phyloP scores from a whole-genome alignment of 352 stramenopile species.

The Phytophthora megakarya region DNA sequence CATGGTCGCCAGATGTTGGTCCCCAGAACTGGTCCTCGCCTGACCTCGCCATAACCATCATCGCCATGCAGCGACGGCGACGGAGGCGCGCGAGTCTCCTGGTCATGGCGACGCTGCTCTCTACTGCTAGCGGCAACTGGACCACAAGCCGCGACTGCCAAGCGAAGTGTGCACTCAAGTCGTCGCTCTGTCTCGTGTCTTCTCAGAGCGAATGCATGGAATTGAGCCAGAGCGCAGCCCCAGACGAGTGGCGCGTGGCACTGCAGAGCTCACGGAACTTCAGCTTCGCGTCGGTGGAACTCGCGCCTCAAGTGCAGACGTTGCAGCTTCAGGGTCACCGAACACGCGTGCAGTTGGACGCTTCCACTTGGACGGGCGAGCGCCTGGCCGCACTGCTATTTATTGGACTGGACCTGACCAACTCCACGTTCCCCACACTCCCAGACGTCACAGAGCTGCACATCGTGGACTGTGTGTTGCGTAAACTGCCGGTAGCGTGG shows the following conservation, averaged over 20 bases:
- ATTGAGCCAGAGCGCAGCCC: neutral
- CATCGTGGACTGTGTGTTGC: conserved; percentile 34
- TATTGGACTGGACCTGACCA: conserved; percentile 41
- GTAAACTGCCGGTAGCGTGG: conserved; percentile 17
- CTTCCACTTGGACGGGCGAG: conserved; percentile 19
- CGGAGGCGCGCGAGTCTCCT: conserved; percentile 14
- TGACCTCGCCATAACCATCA: conserved; percentile 5
- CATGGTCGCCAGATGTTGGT: conserved; percentile 19
- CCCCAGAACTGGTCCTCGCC: conserved; percentile 20
- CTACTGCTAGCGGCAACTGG: conserved; percentile 5
- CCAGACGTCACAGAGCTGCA: conserved; percentile 32
- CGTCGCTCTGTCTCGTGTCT: conserved; percentile 13
- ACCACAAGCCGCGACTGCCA: conserved; percentile 3
- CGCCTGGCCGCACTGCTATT: conserved; percentile 33
- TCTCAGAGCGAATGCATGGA: conserved; percentile 11
- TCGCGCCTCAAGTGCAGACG: conserved; percentile 15
- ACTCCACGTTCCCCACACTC: conserved; percentile 26
- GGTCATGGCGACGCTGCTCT: conserved; percentile 15
- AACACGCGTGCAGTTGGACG: conserved; percentile 31
- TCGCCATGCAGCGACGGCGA: conserved; percentile 29
- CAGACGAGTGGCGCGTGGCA: conserved; percentile 20
- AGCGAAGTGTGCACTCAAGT: conserved; percentile 4
- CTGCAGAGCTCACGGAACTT: conserved; percentile 9
- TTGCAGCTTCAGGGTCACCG: conserved; percentile 20
- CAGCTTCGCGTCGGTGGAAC: conserved; percentile 7